Evolutionary conservation across 176 grass and related monocot species (phyloP).

Genomic region (Thalia dealbata): DNA sequence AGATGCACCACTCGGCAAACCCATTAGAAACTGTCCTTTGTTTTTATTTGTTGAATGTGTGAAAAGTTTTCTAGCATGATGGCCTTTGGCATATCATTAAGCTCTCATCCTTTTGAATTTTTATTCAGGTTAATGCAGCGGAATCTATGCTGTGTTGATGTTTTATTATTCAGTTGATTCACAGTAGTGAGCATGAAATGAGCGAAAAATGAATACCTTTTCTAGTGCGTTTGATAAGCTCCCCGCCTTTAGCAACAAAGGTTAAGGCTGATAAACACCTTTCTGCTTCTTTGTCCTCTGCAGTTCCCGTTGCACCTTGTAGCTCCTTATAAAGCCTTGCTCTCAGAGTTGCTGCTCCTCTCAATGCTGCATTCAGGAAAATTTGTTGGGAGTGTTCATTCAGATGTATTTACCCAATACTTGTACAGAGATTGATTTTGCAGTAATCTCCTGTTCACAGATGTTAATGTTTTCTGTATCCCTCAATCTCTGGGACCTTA

Average conservation of each 20-base stretch:
- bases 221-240: conserved; percentile 88
- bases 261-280: conserved; percentile 47
- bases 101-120: neutral
- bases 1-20: neutral
- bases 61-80: too few species aligned
- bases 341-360: conserved; percentile 65
- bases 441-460: neutral
- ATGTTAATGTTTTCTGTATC: neutral
- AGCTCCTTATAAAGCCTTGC: conserved; percentile 81
- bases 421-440: neutral
- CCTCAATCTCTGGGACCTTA: neutral
- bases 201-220: conserved; percentile 27
- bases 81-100: neutral
- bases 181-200: neutral
- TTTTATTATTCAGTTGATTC: neutral
- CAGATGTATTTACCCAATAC: neutral
- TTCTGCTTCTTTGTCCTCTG: conserved; percentile 37
- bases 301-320: conserved; percentile 41
- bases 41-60: too few species aligned
- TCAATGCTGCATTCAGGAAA: conserved; percentile 34
- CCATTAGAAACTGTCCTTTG: neutral
- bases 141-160: neutral
- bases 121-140: neutral
- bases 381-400: neutral
- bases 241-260: conserved; percentile 65